phyloP scores from a whole-genome alignment of 345 rosid species.

The Garcia nutans region DNA sequence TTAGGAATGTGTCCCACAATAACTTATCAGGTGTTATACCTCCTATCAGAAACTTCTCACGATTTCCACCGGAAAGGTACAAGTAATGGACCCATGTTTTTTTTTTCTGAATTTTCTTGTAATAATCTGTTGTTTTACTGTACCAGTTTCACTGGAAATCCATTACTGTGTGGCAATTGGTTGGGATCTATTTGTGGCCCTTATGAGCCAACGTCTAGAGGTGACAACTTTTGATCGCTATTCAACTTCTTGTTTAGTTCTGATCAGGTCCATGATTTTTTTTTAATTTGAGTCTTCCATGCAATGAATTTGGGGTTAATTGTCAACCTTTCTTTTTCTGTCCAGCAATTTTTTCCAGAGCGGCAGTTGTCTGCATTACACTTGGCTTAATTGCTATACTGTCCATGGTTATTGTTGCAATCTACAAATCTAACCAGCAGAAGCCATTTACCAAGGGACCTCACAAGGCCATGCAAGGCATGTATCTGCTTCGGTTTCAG shows the following conservation, averaged over 20 bases:
- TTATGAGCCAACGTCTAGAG: constrained; percentile 46
- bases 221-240: constrained; percentile 26
- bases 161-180: constrained; percentile 82
- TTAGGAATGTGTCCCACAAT: constrained; percentile 85
- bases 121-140: not conserved
- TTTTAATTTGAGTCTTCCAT: no score
- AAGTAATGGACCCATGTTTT: not conserved
- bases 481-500: not conserved
- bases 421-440: constrained; percentile 63
- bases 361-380: constrained; percentile 57
- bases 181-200: constrained; percentile 71
- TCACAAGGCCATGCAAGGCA: constrained; percentile 44
- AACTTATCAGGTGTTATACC: constrained; percentile 78
- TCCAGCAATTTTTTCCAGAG: constrained; percentile 52
- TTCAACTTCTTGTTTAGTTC: not conserved
- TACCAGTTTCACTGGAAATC: constrained; percentile 73
- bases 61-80: constrained; percentile 69
- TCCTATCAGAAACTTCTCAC: constrained; percentile 55
- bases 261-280: no score
- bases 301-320: not conserved
- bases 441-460: constrained; percentile 30
- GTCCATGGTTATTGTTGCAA: constrained; percentile 43
- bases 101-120: not conserved
- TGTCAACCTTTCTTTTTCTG: not conserved
- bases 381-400: constrained; percentile 56